Percentiles rank a stretch among this genome's conserved stretches.
Conservation (phyloP, 202 grass and related monocot genomes). For the Digitaria exilis region DNA sequence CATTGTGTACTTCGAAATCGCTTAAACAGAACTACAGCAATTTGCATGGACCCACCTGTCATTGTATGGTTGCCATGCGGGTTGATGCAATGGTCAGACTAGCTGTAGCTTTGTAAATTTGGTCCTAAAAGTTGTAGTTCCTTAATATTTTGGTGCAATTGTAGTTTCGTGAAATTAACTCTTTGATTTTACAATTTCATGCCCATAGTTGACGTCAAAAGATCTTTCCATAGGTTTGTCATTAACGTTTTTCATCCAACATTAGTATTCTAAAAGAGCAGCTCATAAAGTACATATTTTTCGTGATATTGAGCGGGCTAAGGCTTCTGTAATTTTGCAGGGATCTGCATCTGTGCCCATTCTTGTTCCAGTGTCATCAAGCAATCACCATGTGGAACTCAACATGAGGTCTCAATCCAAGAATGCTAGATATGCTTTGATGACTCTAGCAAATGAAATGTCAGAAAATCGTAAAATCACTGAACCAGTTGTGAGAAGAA, state of each 20-base stretch:
- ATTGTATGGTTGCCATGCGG: background rate
- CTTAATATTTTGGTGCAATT: background rate
- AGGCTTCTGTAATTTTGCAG: slow-evolving; percentile 47
- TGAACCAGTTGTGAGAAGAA: slow-evolving; percentile 44
- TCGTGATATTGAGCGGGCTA: slow-evolving; percentile 3
- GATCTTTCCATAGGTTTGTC: background rate
- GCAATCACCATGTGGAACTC: slow-evolving; percentile 65
- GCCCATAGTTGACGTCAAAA: background rate
- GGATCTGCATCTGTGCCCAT: slow-evolving; percentile 47
- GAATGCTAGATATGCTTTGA: slow-evolving; percentile 64
- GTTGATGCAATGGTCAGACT: too few relatives aligned
- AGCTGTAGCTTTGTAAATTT: too few relatives aligned
- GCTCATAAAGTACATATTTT: background rate
- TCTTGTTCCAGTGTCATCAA: slow-evolving; percentile 62
- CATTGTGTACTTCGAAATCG: too few relatives aligned
- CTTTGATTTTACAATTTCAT: slow-evolving; percentile 7
- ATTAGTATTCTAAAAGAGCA: background rate
- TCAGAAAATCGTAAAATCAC: slow-evolving; percentile 41
- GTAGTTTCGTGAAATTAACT: background rate
- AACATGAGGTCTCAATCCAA: slow-evolving; percentile 60
- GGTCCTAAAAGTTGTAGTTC: background rate
- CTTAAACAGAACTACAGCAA: background rate
- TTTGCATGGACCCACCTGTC: background rate
- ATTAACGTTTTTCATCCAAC: background rate
- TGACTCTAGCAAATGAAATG: slow-evolving; percentile 70